Evolutionary conservation across 75 land plant genomes (phyloP).

Genomic region (Sequoiadendron giganteum): DNA sequence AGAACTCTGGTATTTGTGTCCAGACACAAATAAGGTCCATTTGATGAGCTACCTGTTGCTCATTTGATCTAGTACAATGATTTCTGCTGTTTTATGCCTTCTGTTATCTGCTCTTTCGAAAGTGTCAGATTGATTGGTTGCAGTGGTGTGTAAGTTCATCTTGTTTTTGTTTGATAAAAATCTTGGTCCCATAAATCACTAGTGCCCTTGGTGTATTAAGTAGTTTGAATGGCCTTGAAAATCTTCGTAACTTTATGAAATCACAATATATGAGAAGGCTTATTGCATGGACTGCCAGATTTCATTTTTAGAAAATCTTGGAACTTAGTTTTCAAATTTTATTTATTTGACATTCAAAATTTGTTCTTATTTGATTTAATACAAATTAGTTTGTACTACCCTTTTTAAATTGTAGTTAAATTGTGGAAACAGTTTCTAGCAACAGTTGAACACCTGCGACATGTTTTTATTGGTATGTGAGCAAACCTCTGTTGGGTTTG

Average conservation of each 20-base stretch:
- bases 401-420: too few relatives aligned
- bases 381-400: too few relatives aligned
- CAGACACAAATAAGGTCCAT: background rate
- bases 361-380: too few relatives aligned
- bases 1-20: too few relatives aligned
- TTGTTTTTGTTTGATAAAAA: background rate
- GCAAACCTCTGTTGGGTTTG: background rate
- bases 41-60: background rate
- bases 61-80: background rate
- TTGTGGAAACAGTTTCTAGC: background rate
- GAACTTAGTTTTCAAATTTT: too few relatives aligned
- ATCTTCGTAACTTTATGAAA: background rate
- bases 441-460: too few relatives aligned
- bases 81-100: background rate
- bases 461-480: background rate
- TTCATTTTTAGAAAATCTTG: background rate
- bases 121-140: too few relatives aligned
- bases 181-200: background rate
- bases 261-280: background rate
- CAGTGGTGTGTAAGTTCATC: background rate
- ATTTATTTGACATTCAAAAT: too few relatives aligned
- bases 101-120: background rate
- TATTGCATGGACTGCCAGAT: background rate
- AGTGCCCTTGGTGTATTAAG: background rate
- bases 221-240: background rate